Evolutionary conservation across 371 early-diverging fungal species (phyloP), one percentile per base, ranked within the genome.

Genomic region (Encephalitozoon romaleae): DNA sequence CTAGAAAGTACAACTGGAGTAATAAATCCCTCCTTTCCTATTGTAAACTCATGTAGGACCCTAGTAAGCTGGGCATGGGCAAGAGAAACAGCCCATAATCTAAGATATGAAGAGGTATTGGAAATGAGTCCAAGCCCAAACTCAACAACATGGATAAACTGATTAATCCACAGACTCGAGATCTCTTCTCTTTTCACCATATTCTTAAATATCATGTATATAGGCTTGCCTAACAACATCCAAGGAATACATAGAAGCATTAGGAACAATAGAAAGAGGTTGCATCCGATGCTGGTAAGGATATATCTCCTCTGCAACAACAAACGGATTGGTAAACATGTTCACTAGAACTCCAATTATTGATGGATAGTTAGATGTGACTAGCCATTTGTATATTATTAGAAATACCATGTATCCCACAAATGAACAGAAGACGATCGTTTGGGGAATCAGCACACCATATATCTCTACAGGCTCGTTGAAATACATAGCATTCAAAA

Each of bases 81-180:
- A 70, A 99, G 89, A 51, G 93, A 93, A 77, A 99, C 88, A 38
- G 99, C 99, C 99, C 99, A 99, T 47, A 99, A 88, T 83, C 99
- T 92, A 49, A 99, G 89, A 83, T 99, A 99, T 15, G 94, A 94
- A 4, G 97, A 95, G 5, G 98, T 98, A 87, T 99, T 96, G 55
- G 95, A 95, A 75, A 99, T 94, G 64, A 94, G 92, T 70, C 91
- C 90, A 71, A 99, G 89, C 79, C 92, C 92, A 88, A 95, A 99
- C 86, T 99, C 99, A 82, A 99, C 95, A 28, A 96, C 95, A 83
- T 98, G 96, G 80, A 99, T 96, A 15, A 90, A 88, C 82, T 94
- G 94, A 85, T 96, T 93, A 52, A 86, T 76, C 82, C 80, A 83
- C n/a, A 83, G 38, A 67, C 85, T 85, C n/a, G 80, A 42, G n/a